Evolutionary conservation across 257 asterid genomes (phyloP).

Genomic region (Thymus quinquecostatus): DNA sequence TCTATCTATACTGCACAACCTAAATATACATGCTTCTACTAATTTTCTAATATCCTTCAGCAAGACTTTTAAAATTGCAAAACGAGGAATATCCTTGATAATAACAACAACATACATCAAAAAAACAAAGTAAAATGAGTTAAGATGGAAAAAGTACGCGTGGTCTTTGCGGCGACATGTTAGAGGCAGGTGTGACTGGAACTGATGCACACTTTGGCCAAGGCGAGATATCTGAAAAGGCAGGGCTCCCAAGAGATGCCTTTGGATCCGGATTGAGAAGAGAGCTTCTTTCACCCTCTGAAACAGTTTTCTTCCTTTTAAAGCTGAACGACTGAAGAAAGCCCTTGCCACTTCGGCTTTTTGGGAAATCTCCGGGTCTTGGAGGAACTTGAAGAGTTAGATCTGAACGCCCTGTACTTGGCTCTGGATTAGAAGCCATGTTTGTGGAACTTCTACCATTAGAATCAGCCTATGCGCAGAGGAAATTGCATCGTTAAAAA

Average conservation of each 20-base stretch:
- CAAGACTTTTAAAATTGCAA: conserved; percentile 3
- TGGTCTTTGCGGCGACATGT: conserved; percentile 61
- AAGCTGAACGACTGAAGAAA: conserved; percentile 64
- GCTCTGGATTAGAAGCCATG: conserved; percentile 35
- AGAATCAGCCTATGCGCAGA: conserved; percentile 50
- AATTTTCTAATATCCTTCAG: conserved; percentile 21
- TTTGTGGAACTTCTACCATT: conserved; percentile 32
- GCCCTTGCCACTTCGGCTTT: conserved; percentile 49
- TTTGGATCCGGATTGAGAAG: conserved; percentile 61
- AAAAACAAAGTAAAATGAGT: neutral
- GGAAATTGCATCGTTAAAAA: conserved; percentile 2
- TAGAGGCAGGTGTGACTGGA: conserved; percentile 73
- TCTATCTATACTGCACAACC: conserved; percentile 2
- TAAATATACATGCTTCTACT: neutral
- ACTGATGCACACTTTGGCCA: conserved; percentile 80
- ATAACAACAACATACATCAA: neutral
- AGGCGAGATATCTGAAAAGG: conserved; percentile 40
- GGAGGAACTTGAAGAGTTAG: conserved; percentile 82
- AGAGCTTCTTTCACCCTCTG: conserved; percentile 69
- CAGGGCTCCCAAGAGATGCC: conserved; percentile 58
- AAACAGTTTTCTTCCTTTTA: conserved; percentile 44
- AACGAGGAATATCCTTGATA: conserved; percentile 6
- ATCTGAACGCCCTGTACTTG: conserved; percentile 45
- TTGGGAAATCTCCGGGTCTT: conserved; percentile 42
- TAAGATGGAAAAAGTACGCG: conserved; percentile 49